Evolutionary conservation across 805 yeast genomes (phyloP), one percentile per base, ranked within the genome.

Genomic region (Wickerhamiella occidentalis): DNA sequence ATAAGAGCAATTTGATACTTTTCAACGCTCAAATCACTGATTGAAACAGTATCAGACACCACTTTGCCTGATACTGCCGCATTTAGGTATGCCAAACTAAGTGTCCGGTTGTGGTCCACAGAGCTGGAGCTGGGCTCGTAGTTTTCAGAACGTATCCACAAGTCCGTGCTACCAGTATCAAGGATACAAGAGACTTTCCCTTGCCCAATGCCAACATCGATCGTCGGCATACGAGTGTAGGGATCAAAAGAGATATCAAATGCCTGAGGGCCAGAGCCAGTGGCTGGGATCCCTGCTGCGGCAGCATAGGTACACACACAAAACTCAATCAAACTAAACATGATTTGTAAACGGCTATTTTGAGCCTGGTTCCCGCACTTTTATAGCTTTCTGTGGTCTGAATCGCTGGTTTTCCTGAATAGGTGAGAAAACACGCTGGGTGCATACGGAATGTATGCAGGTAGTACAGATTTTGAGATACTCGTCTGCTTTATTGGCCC

Each of bases 111-210:
- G 19, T 4, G 19, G 4, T 6, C 6, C 19, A 33, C 38, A 3
- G 38, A 9, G n/a, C 11, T 17, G 4, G 38, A 5, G 38, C 38
- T 33, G 6, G 38, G 38, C 19, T 33, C 7, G 19, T 33, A 33
- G 6, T 4, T 19, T 33, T n/a, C 8, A 5, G 38, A 33, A 8
- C 5, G 23, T 11, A 45, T n/a, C 85, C 85, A 81, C 47, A 80
- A 60, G 60, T 83, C 90, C 1, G 83, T 72, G 1, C 87, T 80
- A 2, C 92, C 94, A 1, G 90, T 83, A 60, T 83, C 94, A 17
- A 83, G 61, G 42, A 77, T 64, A 2, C 80, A 22, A 19, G 19
- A 15, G n/a, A 43, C n/a, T 21, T 21, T 5, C 17, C 38, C 15
- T 3, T 33, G 15, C 4, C 38, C 38, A 33, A 33, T 6, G n/a